Conservation (phyloP, 768 basidiomycete genomes). For the Serendipita sp. region DNA sequence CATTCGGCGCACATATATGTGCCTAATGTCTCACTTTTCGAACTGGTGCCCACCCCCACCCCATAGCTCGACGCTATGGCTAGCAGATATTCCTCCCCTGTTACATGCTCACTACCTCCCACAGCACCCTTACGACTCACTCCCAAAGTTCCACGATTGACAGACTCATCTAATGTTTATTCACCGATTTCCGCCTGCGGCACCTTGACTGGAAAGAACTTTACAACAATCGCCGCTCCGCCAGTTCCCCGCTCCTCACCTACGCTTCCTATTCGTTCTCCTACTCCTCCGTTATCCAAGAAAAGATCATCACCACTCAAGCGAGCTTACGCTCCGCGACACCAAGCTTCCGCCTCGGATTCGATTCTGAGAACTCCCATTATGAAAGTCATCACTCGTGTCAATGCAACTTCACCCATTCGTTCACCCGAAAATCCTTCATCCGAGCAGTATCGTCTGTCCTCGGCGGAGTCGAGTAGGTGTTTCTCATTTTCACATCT, state of each 20-base stretch:
- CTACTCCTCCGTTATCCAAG: background rate
- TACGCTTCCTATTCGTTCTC: background rate
- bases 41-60: no score
- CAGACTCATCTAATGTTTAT: background rate
- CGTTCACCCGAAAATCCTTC: background rate
- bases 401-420: background rate
- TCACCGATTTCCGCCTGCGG: background rate
- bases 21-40: no score
- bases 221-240: no score
- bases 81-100: background rate
- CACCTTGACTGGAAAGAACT: no score
- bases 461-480: background rate
- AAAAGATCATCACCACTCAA: background rate
- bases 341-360: background rate
- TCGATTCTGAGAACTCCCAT: no score
- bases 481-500: background rate
- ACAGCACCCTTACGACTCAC: background rate
- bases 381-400: no score
- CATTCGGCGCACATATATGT: no score
- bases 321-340: background rate
- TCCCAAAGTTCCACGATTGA: background rate
- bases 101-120: background rate
- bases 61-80: conserved; percentile 7
- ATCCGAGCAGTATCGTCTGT: background rate
- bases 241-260: no score